A percentile compares a stretch with the other conserved stretches of the same genome.
Conservation (phyloP, 139 green algal species). For the Gonium pectorale region DNA sequence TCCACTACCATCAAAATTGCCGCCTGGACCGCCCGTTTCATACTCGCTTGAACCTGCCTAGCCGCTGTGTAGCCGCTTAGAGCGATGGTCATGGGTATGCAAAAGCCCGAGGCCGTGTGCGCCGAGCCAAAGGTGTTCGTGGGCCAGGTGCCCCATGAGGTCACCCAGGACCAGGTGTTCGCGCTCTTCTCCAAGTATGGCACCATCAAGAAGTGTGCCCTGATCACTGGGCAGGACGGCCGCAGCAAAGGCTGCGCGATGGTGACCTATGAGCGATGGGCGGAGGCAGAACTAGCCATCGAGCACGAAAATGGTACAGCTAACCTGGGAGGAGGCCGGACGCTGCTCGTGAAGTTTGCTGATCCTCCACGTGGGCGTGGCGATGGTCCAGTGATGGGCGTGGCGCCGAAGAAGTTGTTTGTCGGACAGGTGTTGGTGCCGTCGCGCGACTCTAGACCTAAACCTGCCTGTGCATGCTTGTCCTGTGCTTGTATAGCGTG, state of each 20-base stretch:
- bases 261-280: constrained; percentile 81
- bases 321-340: constrained; percentile 55
- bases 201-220: constrained; percentile 70
- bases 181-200: constrained; percentile 82
- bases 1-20: too few relatives aligned
- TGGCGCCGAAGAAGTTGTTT: constrained; percentile 92
- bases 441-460: neutral
- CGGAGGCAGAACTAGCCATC: constrained; percentile 78
- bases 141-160: constrained; percentile 73
- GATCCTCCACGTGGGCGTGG: constrained; percentile 73
- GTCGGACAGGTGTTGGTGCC: constrained; percentile 80
- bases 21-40: too few relatives aligned
- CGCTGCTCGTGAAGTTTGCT: constrained; percentile 87
- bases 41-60: too few relatives aligned
- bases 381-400: constrained; percentile 67
- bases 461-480: neutral
- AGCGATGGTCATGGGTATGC: constrained; percentile 43
- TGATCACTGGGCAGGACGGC: constrained; percentile 77
- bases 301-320: constrained; percentile 75
- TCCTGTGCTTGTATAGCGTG: neutral
- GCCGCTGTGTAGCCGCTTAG: too few relatives aligned
- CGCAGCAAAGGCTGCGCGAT: constrained; percentile 85
- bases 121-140: constrained; percentile 78
- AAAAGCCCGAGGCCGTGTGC: constrained; percentile 55
- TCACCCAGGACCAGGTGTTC: constrained; percentile 75